phyloP scores from a whole-genome alignment of 2,329 filamentous ascomycete genomes.

The Botrytis elliptica region DNA sequence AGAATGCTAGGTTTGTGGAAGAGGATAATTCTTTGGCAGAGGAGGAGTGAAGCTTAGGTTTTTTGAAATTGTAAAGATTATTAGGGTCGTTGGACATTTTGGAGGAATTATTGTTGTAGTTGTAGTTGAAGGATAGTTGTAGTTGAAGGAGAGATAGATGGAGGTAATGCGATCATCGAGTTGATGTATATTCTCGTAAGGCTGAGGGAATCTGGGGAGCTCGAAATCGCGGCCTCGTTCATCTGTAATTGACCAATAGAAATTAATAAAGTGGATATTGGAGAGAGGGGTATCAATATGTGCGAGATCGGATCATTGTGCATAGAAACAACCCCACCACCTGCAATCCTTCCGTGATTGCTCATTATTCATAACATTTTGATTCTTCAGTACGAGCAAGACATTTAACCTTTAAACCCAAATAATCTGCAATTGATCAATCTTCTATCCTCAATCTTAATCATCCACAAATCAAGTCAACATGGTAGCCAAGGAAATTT shows the following conservation, averaged over 20 bases:
- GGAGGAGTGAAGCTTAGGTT: conserved; percentile 55
- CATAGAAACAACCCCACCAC: conserved; percentile 18
- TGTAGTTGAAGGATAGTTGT: background rate
- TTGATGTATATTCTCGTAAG: background rate
- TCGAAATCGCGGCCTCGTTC: background rate
- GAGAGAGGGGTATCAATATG: background rate
- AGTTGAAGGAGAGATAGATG: background rate
- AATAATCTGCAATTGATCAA: background rate
- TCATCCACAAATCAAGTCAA: conserved; percentile 5
- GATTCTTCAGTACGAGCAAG: conserved; percentile 5
- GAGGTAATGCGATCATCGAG: background rate
- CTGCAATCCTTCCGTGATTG: background rate
- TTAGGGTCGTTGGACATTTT: conserved; percentile 38
- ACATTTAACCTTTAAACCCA: background rate
- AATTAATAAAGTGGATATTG: background rate
- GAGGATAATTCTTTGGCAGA: conserved; percentile 66
- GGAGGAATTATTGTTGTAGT: background rate
- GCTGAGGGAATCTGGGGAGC: background rate
- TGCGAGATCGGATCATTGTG: conserved; percentile 21
- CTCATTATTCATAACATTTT: background rate
- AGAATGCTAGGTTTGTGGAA: conserved; percentile 76
- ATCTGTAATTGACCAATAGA: background rate
- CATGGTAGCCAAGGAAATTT: conserved; percentile 41
- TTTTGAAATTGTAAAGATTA: conserved; percentile 73
- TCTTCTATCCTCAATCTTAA: background rate